Percentiles rank a stretch among this genome's conserved stretches.
Conservation (phyloP, 1,284 basidiomycete genomes). For the Microbotryomycetes sp. region DNA sequence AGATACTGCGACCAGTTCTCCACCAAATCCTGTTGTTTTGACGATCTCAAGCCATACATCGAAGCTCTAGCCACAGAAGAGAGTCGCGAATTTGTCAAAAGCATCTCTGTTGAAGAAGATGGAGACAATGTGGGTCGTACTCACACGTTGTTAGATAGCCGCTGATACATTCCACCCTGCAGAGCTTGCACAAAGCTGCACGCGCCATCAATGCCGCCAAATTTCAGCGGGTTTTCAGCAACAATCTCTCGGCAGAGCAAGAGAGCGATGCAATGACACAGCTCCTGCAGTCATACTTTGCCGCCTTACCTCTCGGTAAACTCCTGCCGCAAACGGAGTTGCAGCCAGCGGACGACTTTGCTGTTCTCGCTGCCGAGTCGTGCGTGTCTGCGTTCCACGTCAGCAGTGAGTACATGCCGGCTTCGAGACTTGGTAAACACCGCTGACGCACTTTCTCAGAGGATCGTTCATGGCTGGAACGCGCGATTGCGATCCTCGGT, state of each 20-base stretch:
- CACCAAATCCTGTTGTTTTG: slow-evolving; percentile 73
- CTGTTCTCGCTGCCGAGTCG: slow-evolving; percentile 61
- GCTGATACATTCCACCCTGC: no score
- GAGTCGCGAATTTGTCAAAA: slow-evolving; percentile 13
- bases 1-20: slow-evolving; percentile 65
- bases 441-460: slow-evolving; percentile 33
- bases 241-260: slow-evolving; percentile 49
- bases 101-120: slow-evolving; percentile 1
- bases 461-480: slow-evolving; percentile 55
- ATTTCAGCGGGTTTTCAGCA: slow-evolving; percentile 55
- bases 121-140: not conserved
- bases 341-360: slow-evolving; percentile 79
- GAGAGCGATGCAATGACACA: slow-evolving; percentile 51
- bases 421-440: not conserved
- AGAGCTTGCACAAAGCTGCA: slow-evolving; percentile 52
- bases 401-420: slow-evolving; percentile 25
- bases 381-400: slow-evolving; percentile 57
- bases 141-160: no score
- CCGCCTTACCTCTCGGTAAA: slow-evolving; percentile 58
- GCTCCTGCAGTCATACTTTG: slow-evolving; percentile 56
- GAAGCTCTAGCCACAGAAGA: slow-evolving; percentile 45
- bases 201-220: slow-evolving; percentile 64
- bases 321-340: slow-evolving; percentile 65
- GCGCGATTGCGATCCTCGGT: slow-evolving; percentile 59
- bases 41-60: slow-evolving; percentile 65